Conservation (phyloP, 2,329 filamentous ascomycete species). For the Calcarisporium arbuscula region DNA sequence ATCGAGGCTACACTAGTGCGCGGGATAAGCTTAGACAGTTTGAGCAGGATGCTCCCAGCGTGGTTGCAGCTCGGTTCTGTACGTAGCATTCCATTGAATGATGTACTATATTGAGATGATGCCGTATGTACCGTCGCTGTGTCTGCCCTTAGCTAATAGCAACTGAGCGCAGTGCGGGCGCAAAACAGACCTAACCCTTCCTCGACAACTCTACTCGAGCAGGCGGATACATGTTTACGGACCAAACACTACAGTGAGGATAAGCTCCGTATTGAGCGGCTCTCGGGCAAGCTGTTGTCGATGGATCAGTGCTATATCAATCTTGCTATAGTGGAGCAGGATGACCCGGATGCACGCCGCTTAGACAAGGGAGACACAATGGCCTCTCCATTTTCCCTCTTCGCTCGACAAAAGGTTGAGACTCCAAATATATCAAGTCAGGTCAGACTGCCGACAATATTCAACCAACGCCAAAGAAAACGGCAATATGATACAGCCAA, state of each 20-base stretch:
- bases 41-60: too few relatives aligned
- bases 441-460: slow-evolving; percentile 19
- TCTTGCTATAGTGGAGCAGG: slow-evolving; percentile 25
- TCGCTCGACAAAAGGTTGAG: slow-evolving; percentile 20
- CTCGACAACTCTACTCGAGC: slow-evolving; percentile 7
- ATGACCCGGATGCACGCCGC: too few relatives aligned
- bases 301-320: slow-evolving; percentile 34
- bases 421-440: slow-evolving; percentile 14
- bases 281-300: slow-evolving; percentile 23
- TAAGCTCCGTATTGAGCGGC: slow-evolving; percentile 24
- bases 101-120: too few relatives aligned
- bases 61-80: too few relatives aligned
- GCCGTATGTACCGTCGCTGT: too few relatives aligned
- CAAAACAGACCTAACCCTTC: too few relatives aligned
- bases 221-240: slow-evolving; percentile 14
- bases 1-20: slow-evolving; percentile 17
- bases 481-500: slow-evolving; percentile 11
- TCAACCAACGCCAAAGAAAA: slow-evolving; percentile 16
- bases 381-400: too few relatives aligned
- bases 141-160: too few relatives aligned
- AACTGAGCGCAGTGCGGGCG: too few relatives aligned
- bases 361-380: too few relatives aligned
- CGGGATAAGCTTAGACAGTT: too few relatives aligned
- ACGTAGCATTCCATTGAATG: too few relatives aligned
- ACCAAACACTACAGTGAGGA: slow-evolving; percentile 14